Conservation (phyloP, 1,284 basidiomycete species). For the Sporisorium scitamineum region DNA sequence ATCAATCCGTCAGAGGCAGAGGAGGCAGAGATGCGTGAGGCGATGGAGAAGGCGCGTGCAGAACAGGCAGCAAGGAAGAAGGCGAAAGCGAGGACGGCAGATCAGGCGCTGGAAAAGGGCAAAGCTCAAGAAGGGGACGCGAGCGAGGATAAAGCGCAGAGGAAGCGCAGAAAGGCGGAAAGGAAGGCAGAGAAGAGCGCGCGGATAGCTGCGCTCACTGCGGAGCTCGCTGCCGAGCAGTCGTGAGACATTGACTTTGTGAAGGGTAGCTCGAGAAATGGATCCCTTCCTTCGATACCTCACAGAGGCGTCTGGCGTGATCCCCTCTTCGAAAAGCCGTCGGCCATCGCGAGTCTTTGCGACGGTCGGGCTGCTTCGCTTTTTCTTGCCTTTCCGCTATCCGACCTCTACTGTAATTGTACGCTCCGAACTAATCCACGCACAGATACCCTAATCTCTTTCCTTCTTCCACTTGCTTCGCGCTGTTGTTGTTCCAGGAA, state of each 20-base stretch:
- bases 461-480: neutral
- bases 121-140: neutral
- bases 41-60: slow-evolving; percentile 36
- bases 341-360: neutral
- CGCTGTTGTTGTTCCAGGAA: neutral
- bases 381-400: neutral
- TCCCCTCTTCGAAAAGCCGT: neutral
- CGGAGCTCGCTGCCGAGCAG: slow-evolving; percentile 36
- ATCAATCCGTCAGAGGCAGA: slow-evolving; percentile 51
- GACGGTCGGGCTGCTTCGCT: neutral
- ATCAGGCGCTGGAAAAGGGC: slow-evolving; percentile 4
- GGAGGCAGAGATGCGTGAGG: slow-evolving; percentile 42
- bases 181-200: slow-evolving; percentile 22
- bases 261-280: neutral
- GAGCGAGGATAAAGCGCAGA: slow-evolving; percentile 9
- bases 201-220: slow-evolving; percentile 23
- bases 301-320: neutral
- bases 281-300: neutral
- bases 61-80: slow-evolving; percentile 28
- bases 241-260: neutral
- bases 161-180: slow-evolving; percentile 33
- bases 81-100: slow-evolving; percentile 13
- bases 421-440: neutral
- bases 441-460: slow-evolving; percentile 1
- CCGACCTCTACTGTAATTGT: slow-evolving; percentile 6